A percentile compares a stretch with the other conserved stretches of the same genome.
phyloP scores from a whole-genome alignment of 2,329 filamentous ascomycete genomes.

The Clonostachys byssicola region DNA sequence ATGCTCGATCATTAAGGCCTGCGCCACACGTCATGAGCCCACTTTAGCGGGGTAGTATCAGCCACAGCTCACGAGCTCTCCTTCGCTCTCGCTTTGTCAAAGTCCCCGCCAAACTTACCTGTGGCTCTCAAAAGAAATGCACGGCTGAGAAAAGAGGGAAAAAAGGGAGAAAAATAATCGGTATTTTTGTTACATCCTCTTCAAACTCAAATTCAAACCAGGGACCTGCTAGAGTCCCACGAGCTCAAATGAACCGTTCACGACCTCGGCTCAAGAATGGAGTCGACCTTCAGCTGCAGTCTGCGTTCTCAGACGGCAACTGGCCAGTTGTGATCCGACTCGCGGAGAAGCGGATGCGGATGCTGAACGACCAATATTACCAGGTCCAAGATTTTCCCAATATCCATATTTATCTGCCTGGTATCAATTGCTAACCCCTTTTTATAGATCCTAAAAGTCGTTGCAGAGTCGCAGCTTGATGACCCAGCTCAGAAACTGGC shows the following conservation, averaged over 20 bases:
- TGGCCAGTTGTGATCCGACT: slow-evolving; percentile 47
- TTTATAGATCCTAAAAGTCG: slow-evolving; percentile 37
- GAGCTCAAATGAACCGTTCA: slow-evolving; percentile 21
- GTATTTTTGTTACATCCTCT: not conserved
- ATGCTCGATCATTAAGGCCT: no score
- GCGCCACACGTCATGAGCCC: not conserved
- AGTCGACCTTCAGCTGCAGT: slow-evolving; percentile 50
- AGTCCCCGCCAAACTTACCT: not conserved
- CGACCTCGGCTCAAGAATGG: slow-evolving; percentile 38
- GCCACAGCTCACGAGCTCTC: not conserved
- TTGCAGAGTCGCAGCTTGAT: slow-evolving; percentile 48
- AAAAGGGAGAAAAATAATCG: no score
- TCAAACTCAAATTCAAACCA: not conserved
- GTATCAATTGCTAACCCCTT: not conserved
- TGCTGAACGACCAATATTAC: slow-evolving; percentile 50
- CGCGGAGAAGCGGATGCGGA: slow-evolving; percentile 44
- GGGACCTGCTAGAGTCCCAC: slow-evolving; percentile 3
- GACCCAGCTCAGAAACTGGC: slow-evolving; percentile 38
- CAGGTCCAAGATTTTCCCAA: slow-evolving; percentile 30
- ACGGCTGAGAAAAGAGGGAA: no score
- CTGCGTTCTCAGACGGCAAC: slow-evolving; percentile 48
- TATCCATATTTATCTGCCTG: not conserved
- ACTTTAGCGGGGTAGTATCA: not conserved
- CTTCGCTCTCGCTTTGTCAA: not conserved
- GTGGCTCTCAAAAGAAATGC: no score